Conservation (phyloP, 805 yeast genomes). For the Suhomyces sp. region DNA sequence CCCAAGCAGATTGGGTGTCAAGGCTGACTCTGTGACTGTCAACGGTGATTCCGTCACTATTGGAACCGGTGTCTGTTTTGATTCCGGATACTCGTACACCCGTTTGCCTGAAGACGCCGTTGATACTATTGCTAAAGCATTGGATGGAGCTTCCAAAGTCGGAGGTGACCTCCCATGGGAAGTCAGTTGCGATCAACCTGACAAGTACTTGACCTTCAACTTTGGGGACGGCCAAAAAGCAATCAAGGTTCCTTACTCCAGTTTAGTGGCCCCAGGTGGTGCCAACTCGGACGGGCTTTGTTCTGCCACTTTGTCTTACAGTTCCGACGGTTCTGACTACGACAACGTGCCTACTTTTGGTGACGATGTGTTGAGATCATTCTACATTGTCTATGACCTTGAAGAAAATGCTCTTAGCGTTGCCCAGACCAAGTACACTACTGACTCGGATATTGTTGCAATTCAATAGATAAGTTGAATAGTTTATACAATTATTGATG, state of each 20-base stretch:
- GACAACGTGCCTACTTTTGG: constrained; percentile 35
- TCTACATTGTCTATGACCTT: constrained; percentile 55
- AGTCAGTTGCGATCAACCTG: constrained; percentile 5
- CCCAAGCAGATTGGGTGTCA: constrained; percentile 1
- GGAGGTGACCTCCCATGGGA: not conserved
- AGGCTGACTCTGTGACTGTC: not conserved
- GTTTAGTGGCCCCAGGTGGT: not conserved
- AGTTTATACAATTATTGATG: too few species aligned
- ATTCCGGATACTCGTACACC: not conserved
- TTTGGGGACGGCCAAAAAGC: constrained; percentile 3
- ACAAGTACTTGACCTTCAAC: constrained; percentile 3
- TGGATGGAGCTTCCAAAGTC: not conserved
- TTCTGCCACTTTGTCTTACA: not conserved
- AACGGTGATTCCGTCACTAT: not conserved
- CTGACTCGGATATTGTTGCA: constrained; percentile 2
- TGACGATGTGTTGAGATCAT: constrained; percentile 49
- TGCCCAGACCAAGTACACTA: constrained; percentile 43
- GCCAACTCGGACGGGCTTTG: not conserved
- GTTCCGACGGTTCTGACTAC: not conserved
- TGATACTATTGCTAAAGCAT: not conserved
- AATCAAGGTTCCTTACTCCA: constrained; percentile 6
- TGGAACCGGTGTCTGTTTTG: not conserved
- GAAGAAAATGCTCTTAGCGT: constrained; percentile 41
- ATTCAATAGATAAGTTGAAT: too few species aligned
- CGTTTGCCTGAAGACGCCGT: not conserved